Base-by-base conservation (phyloP, 352 stramenopile species). In the Globisporangium alternatum region DNA sequence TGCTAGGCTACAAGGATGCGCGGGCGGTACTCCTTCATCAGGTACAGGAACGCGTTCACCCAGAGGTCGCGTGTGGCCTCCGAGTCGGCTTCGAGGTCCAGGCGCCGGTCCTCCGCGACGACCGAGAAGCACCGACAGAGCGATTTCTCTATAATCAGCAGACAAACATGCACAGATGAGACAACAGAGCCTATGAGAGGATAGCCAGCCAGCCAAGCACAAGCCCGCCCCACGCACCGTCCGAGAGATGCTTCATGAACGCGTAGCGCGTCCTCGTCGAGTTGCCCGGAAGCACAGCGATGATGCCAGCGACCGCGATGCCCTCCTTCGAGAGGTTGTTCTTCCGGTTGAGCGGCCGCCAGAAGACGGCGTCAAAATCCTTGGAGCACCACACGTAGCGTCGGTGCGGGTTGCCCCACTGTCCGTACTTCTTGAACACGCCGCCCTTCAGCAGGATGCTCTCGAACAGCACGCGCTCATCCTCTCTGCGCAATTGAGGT, bases 231-330 rank as follows among this genome's bases (percentile, higher is more conserved):
- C 45, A 21, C 49, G 51, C 65, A 88, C 79, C 82, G 25, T 91
- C 80, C 7, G 82, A 88, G 37, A 91, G 67, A 41, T 91, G 79
- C 49, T 89, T 89, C 80, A 91, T 89, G 68, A 89, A 91, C 21
- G 80, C 82, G 56, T 91, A 91, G 19, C 78, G 70, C 48, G 82
- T 91, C 8, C 80, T 69, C 9, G 63, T 70, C 12, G 76, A 88
- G 66, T 89, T 86, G 54, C 80, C 80, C 0, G 80, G 81, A 1
- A 89, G 62, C 53, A 91, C 71, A 0, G 75, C 73, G 19, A 87
- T 41, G 57, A 91, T 76, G 9, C 71, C 75, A 15, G 65, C 45
- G 9, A 88, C 70, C 0, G 72, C 33, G 41, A 91, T 73, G 12
- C 73, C 71, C 44, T 91, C 82, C 61, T 88, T 90, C 55, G 68